Evolutionary conservation across 176 grass and related monocot genomes (phyloP), one percentile per base, ranked within the genome.

Genomic region (Dactylis glomerata): DNA sequence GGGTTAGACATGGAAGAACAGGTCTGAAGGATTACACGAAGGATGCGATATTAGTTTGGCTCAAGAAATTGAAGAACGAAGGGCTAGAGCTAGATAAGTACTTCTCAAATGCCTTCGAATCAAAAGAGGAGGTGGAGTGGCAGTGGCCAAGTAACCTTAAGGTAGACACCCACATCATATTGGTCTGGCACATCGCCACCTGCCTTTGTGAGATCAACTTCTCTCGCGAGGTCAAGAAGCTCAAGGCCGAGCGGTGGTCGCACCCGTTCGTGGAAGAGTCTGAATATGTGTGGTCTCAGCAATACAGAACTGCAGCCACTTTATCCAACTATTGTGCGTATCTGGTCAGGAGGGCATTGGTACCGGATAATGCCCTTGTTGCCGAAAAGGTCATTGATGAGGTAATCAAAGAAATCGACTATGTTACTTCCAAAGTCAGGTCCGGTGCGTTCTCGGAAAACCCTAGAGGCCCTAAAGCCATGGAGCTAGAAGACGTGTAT

Each of bases 121-220:
- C 34, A 59, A 19, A 61, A 27, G 8, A 16, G 27, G 17, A 32
- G 61, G 27, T 64, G 3, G 5, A 62, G 23, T 77, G 4, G 1
- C 4, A 23, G 61, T 64, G 42, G 44, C 57, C 22, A 6, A 7
- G 19, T 10, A 33, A 20, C 16, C 58, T 76, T 0, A 16, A 84
- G 56, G 82, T 34, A 40, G 72, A 84, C 16, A 85, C 83, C 1
- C 83, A 85, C 36, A 69, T 13, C 17, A 85, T 85, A 42, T 36
- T 85, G 6, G 63, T 85, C 2, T 85, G 74, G 83, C 83, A 85
- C 19, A 85, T 85, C 19, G 83, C 83, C 3, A 85, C 83, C 3
- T 12, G 83, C 49, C 83, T 85, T 47, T 68, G 62, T 1, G 62
- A 85, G 62, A 69, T 85, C 23, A 4, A 58, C 5, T 47, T 84